Percentiles rank a stretch among this genome's conserved stretches.
phyloP scores from a whole-genome alignment of 2,329 filamentous ascomycete species.

The Penicillium freii region DNA sequence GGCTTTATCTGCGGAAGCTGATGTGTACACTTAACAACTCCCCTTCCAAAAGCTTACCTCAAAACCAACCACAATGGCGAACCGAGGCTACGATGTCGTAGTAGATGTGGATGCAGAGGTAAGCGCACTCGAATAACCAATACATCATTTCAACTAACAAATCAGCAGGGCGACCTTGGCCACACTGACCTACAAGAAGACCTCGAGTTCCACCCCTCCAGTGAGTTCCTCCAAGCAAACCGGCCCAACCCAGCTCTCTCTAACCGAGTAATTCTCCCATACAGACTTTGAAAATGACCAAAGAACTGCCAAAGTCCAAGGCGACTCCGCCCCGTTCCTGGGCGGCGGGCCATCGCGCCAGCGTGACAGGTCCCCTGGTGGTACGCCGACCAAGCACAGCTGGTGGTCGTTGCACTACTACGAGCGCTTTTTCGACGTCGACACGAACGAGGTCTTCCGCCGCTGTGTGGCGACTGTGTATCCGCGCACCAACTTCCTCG shows the following conservation, averaged over 20 bases:
- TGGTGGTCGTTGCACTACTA: constrained; percentile 94
- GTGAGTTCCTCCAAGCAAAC: constrained; percentile 43
- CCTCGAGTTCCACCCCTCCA: constrained; percentile 96
- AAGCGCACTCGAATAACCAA: constrained; percentile 23
- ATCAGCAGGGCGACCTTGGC: constrained; percentile 80
- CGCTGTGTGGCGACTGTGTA: constrained; percentile 87
- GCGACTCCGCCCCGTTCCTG: constrained; percentile 52
- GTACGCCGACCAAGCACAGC: constrained; percentile 69
- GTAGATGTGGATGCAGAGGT: constrained; percentile 97
- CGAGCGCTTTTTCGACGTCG: constrained; percentile 97
- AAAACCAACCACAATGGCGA: constrained; percentile 60
- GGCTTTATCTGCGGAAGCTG: constrained; percentile 31
- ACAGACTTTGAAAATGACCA: constrained; percentile 66
- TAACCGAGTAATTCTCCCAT: not conserved
- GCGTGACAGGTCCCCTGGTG: constrained; percentile 41
- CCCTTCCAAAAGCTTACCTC: constrained; percentile 18
- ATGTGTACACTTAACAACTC: constrained; percentile 36
- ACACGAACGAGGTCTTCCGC: constrained; percentile 82
- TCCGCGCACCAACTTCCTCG: constrained; percentile 90
- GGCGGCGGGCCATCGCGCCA: constrained; percentile 41
- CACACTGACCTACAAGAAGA: constrained; percentile 98
- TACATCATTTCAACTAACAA: constrained; percentile 12
- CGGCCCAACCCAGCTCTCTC: not conserved
- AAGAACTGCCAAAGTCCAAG: constrained; percentile 50
- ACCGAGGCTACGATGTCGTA: constrained; percentile 92